These are phyloP conservation scores for Porogramme epimiltina DNA, from an alignment of 1,284 basidiomycete genomes.

Conservation along the genomic window DNA sequence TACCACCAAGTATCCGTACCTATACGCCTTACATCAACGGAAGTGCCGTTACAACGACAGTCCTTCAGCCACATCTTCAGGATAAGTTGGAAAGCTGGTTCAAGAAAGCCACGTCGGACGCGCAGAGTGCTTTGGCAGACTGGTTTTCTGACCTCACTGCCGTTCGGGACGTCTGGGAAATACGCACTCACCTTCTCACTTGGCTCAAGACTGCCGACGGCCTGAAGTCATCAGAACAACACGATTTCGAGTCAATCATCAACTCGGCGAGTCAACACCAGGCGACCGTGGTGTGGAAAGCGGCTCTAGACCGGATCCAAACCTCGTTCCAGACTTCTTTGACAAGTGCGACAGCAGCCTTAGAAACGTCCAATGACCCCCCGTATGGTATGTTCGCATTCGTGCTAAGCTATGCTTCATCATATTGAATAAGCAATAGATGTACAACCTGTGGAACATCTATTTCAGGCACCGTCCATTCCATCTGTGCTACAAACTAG, in stretches of 20 bases:
- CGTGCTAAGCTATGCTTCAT: background rate
- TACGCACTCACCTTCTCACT: slow-evolving; percentile 50
- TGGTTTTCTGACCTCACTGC: slow-evolving; percentile 62
- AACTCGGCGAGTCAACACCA: slow-evolving; percentile 55
- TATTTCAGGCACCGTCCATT: slow-evolving; percentile 56
- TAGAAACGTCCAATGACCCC: slow-evolving; percentile 30
- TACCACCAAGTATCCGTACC: slow-evolving; percentile 61
- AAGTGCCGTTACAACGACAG: slow-evolving; percentile 51
- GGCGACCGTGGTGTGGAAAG: slow-evolving; percentile 58
- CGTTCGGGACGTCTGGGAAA: slow-evolving; percentile 66
- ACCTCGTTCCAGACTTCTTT: slow-evolving; percentile 47
- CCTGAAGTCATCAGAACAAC: slow-evolving; percentile 46
- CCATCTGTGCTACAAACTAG: slow-evolving; percentile 45
- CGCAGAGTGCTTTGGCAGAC: slow-evolving; percentile 45
- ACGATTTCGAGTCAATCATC: slow-evolving; percentile 42
- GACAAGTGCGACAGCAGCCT: slow-evolving; percentile 30
- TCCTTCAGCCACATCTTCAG: slow-evolving; percentile 44
- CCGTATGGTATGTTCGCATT: slow-evolving; percentile 33
- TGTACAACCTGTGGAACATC: slow-evolving; percentile 47
- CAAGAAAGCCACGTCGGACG: slow-evolving; percentile 44
- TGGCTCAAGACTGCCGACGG: slow-evolving; percentile 45
- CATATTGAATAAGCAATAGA: slow-evolving; percentile 37
- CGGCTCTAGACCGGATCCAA: slow-evolving; percentile 44
- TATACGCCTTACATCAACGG: slow-evolving; percentile 79
- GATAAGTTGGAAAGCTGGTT: slow-evolving; percentile 64